Evolutionary conservation across 2,329 filamentous ascomycete species (phyloP), one percentile per base, ranked within the genome.

Genomic region (Byssochlamys sp.): DNA sequence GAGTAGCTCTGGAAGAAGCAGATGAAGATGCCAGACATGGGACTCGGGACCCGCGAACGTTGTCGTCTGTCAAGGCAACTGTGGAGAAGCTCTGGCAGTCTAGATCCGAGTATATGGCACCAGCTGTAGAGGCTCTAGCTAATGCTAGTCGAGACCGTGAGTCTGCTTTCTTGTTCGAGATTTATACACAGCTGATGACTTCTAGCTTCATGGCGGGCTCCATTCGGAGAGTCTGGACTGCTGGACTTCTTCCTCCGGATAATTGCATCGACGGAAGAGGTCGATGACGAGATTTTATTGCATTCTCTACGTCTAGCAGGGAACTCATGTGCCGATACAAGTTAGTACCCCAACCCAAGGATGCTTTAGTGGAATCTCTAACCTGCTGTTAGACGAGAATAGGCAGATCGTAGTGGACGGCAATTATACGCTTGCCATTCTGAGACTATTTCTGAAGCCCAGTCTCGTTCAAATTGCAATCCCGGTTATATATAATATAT

Each of bases 251-350:
- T 76, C 55, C 66, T 77, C 52, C 66, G 66, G 33, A 62, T 76
- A 12, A 61, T 74, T 57, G 65, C 72, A n/a, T 67, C 68, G 4
- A 69, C 63, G 26, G 62, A 67, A 9, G 62, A 61, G 6, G 58
- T 67, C 28, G 67, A 71, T 31, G 59, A 68, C 35, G 61, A 61
- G 54, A 56, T 75, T 9, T 56, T 77, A 54, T 66, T 74, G 14
- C 74, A 77, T 60, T 69, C 73, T 39, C 62, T 78, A 53, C 71
- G 75, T 14, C 57, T 78, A 14, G 66, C 76, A 57, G 75, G 75
- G 4, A 78, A 78, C 58, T 74, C 72, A 35, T 78, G 76, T 66
- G 76, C 76, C 35, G 75, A 78, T 60, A 76, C 70, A 48, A 68
- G 73, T 75, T 63, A 61, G 64, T 61, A 31, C 19, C 12, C 27